Conservation (phyloP, 768 basidiomycete species). For the Mycena capillaripes region DNA sequence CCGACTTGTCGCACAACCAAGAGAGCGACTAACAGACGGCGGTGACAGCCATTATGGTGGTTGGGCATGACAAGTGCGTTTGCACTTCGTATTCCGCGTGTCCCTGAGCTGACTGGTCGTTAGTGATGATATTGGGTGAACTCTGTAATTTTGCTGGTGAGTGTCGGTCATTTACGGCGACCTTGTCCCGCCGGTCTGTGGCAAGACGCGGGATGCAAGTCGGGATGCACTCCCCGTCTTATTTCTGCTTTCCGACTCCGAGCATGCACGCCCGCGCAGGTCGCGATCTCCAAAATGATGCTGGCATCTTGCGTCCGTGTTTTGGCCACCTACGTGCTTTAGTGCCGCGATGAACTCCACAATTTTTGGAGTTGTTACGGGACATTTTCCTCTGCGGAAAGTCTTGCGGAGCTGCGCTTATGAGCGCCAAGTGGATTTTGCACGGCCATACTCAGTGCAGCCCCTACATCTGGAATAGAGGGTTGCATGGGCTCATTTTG, state of each 20-base stretch:
- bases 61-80: conserved; percentile 87
- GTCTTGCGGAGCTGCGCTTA: too few species aligned
- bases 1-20: background rate
- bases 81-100: background rate
- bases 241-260: background rate
- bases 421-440: background rate
- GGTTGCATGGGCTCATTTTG: conserved; percentile 40
- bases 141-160: conserved; percentile 88
- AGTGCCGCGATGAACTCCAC: too few species aligned
- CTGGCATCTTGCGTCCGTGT: too few species aligned
- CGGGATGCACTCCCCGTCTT: background rate
- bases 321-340: background rate
- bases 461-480: too few species aligned
- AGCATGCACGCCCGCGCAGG: background rate
- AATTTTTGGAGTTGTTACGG: too few species aligned
- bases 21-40: conserved; percentile 27
- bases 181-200: background rate
- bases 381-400: too few species aligned
- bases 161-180: conserved; percentile 41
- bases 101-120: conserved; percentile 1
- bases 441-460: too few species aligned
- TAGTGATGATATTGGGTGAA: conserved; percentile 94
- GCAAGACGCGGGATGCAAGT: background rate
- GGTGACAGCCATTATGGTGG: conserved; percentile 88
- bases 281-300: background rate